Conservation (phyloP, 2,329 filamentous ascomycete species). For the Paecilomyces dactylethromorphus region DNA sequence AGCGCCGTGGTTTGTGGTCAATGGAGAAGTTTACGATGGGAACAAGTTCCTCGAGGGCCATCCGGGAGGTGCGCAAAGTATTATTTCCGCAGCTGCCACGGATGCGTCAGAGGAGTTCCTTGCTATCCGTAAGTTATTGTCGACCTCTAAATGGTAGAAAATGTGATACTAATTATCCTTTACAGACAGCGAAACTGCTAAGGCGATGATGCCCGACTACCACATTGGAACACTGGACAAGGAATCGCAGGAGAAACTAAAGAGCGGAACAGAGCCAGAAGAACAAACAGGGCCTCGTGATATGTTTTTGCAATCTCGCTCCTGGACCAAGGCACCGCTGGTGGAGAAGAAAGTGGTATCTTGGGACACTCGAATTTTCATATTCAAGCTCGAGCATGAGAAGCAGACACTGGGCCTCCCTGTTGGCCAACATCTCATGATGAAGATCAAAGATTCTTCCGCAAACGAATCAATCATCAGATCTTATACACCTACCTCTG, state of each 20-base stretch:
- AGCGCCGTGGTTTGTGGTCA: conserved; percentile 79
- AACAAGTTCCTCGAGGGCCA: conserved; percentile 73
- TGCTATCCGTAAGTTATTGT: conserved; percentile 66
- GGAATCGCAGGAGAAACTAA: conserved; percentile 50
- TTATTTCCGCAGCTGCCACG: conserved; percentile 71
- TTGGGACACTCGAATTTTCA: conserved; percentile 73
- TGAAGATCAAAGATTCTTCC: conserved; percentile 69
- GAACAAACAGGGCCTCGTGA: conserved; percentile 41
- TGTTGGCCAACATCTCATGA: conserved; percentile 79
- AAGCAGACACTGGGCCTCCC: conserved; percentile 69
- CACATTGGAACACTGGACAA: conserved; percentile 74
- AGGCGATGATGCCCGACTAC: conserved; percentile 79
- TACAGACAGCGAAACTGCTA: conserved; percentile 85
- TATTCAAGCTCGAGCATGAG: conserved; percentile 67
- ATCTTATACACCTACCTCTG: conserved; percentile 78
- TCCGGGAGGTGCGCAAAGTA: conserved; percentile 80
- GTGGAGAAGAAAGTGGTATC: conserved; percentile 64
- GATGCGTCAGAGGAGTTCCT: conserved; percentile 86
- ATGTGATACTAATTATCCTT: neutral
- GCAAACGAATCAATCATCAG: conserved; percentile 67
- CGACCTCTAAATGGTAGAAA: neutral
- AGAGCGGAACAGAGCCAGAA: conserved; percentile 38
- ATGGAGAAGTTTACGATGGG: conserved; percentile 84
- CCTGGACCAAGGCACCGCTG: conserved; percentile 69
- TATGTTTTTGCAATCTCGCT: conserved; percentile 64